phyloP scores from a whole-genome alignment of 495 filamentous ascomycete genomes.

The Parathielavia appendiculata region DNA sequence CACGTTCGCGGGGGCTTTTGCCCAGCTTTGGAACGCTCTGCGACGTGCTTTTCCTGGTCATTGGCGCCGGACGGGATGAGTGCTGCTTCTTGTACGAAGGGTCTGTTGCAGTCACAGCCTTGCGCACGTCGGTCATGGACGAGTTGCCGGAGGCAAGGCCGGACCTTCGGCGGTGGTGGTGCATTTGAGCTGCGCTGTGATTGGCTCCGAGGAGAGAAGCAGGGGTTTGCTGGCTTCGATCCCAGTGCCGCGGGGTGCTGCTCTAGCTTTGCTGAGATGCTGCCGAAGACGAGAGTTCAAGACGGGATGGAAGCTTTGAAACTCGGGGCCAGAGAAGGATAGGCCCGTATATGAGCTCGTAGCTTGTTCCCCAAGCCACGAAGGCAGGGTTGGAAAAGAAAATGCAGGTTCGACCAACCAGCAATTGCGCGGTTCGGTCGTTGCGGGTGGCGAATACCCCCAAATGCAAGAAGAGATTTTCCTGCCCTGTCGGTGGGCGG shows the following conservation, averaged over 20 bases:
- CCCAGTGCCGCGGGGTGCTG: slow-evolving; percentile 13
- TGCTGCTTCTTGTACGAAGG: slow-evolving; percentile 29
- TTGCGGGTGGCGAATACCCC: slow-evolving; percentile 31
- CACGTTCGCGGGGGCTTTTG: slow-evolving; percentile 41
- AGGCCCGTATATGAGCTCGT: slow-evolving; percentile 8
- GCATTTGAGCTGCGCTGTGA: slow-evolving; percentile 36
- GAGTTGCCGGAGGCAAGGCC: slow-evolving; percentile 45
- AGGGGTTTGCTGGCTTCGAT: slow-evolving; percentile 7
- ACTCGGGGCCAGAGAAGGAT: neutral
- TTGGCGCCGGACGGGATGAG: slow-evolving; percentile 34
- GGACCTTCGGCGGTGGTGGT: slow-evolving; percentile 47
- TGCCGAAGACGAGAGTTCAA: neutral
- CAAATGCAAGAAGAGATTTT: slow-evolving; percentile 30
- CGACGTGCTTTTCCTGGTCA: slow-evolving; percentile 38
- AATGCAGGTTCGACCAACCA: slow-evolving; percentile 13
- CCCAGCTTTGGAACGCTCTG: slow-evolving; percentile 39
- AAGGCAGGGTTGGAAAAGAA: slow-evolving; percentile 1
- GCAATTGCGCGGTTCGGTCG: slow-evolving; percentile 11
- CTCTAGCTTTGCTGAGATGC: neutral
- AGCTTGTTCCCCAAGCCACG: neutral
- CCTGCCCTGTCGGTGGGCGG: slow-evolving; percentile 7
- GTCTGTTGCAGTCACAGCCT: slow-evolving; percentile 34
- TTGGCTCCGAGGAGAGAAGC: slow-evolving; percentile 22
- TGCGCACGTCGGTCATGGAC: slow-evolving; percentile 47
- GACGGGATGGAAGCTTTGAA: neutral